Conservation (phyloP, 192 early-diverging fungal genomes). For the Haplosporangium gracile region DNA sequence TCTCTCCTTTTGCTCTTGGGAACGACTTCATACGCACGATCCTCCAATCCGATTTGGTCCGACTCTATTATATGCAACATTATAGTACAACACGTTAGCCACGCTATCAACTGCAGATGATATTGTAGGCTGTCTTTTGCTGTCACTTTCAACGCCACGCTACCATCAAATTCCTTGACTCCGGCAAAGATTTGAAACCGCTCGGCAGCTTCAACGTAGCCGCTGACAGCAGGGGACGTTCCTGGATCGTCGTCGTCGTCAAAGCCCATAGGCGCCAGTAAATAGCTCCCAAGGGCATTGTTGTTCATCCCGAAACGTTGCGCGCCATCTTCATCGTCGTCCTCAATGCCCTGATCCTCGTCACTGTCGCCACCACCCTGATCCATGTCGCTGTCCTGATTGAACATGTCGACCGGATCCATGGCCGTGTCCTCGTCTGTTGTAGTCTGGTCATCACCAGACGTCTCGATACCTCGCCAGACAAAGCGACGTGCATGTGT, state of each 20-base stretch:
- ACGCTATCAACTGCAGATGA: not conserved
- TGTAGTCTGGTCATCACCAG: constrained; percentile 19
- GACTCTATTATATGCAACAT: constrained; percentile 24
- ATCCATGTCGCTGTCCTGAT: constrained; percentile 14
- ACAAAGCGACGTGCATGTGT: constrained; percentile 3
- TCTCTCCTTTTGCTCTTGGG: constrained; percentile 39
- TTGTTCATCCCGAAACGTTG: constrained; percentile 6
- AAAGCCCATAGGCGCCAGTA: constrained; percentile 46
- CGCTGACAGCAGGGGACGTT: constrained; percentile 20
- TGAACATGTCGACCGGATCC: constrained; percentile 15
- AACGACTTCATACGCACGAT: constrained; percentile 40
- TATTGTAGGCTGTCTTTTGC: not conserved
- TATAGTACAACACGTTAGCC: not conserved
- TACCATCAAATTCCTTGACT: constrained; percentile 53
- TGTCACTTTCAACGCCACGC: not conserved
- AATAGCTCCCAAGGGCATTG: constrained; percentile 31
- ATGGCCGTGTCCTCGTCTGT: constrained; percentile 11
- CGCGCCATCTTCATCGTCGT: not conserved
- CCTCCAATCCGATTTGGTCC: constrained; percentile 46
- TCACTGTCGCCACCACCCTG: not conserved
- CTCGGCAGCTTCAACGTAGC: constrained; percentile 41
- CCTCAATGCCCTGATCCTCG: not conserved
- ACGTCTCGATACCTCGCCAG: constrained; percentile 13
- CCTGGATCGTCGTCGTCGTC: constrained; percentile 36
- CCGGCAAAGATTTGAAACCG: constrained; percentile 50